Conservation (phyloP, 139 green algal genomes). For the Picochlorum sp. region DNA sequence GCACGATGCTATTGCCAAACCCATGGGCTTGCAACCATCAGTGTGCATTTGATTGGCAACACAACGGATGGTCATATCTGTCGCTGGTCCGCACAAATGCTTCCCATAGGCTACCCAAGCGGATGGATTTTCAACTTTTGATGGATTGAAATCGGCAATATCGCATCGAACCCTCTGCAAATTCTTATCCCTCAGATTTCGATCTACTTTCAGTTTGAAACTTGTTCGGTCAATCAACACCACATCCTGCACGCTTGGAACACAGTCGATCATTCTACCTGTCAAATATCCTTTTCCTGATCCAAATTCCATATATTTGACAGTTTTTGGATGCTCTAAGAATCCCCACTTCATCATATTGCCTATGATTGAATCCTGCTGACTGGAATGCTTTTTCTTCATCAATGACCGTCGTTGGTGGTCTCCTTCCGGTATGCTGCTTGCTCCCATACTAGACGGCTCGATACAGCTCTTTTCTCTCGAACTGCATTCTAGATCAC, state of each 20-base stretch:
- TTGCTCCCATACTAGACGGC: no score
- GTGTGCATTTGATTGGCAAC: background rate
- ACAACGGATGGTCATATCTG: slow-evolving; percentile 59
- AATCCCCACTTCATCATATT: slow-evolving; percentile 12
- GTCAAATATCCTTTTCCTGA: slow-evolving; percentile 66
- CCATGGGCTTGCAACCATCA: slow-evolving; percentile 4
- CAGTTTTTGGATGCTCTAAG: slow-evolving; percentile 10
- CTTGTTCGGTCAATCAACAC: slow-evolving; percentile 32
- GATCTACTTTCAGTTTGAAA: slow-evolving; percentile 38
- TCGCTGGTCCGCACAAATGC: slow-evolving; percentile 73
- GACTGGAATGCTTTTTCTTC: slow-evolving; percentile 10
- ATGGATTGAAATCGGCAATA: slow-evolving; percentile 50
- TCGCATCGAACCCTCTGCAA: slow-evolving; percentile 45
- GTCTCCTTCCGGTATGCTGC: slow-evolving; percentile 14
- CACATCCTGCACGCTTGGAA: background rate
- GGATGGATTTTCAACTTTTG: background rate
- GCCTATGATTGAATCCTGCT: slow-evolving; percentile 14
- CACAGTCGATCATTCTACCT: slow-evolving; percentile 26
- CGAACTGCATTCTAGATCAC: no score
- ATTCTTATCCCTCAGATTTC: slow-evolving; percentile 19
- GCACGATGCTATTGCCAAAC: slow-evolving; percentile 63
- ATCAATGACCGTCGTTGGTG: slow-evolving; percentile 18
- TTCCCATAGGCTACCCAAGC: slow-evolving; percentile 57
- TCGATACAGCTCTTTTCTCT: no score
- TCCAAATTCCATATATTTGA: slow-evolving; percentile 51